Base-by-base conservation (phyloP, 495 filamentous ascomycete species). In the Monascus purpureus region DNA sequence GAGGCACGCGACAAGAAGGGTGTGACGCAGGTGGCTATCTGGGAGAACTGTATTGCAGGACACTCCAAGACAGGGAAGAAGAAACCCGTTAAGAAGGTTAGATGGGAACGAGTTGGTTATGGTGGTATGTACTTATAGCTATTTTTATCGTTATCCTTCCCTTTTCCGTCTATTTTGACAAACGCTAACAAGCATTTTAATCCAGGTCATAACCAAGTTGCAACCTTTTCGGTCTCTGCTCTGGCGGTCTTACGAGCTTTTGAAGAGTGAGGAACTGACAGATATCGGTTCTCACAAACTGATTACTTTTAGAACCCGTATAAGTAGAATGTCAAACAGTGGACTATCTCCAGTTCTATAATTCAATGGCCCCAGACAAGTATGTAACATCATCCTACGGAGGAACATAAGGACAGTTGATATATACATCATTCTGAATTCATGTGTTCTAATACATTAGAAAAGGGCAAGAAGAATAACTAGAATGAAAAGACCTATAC, bases 231-330 rank as follows among this genome's bases (percentile, higher is more conserved):
- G 8, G 55, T 55, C 8, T 70, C 82, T 8, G 48, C 67, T 7
- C 46, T 80, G 8, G 77, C 79, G 2, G 68, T 78, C 9, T 56
- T 80, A 46, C 63, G 76, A 33, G 67, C 75, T 1, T 85, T 85
- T 42, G 70, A 64, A 39, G 39, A 56, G 35, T 57, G 43, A 46
- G n/a, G n/a, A n/a, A n/a, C n/a, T n/a, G n/a, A 32, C 13, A 28
- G 17, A 14, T 13, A 5, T 8, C 19, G 19, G 15, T 25, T n/a
- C n/a, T n/a, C n/a, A n/a, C n/a, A n/a, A n/a, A n/a, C n/a, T n/a
- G n/a, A n/a, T n/a, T n/a, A n/a, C n/a, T n/a, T n/a, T n/a, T n/a
- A n/a, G n/a, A n/a, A n/a, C n/a, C n/a, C n/a, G n/a, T n/a, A n/a
- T n/a, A n/a, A n/a, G n/a, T n/a, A n/a, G n/a, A n/a, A n/a, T n/a